phyloP scores from a whole-genome alignment of 192 early-diverging fungal species.

The Diversispora eburnea region DNA sequence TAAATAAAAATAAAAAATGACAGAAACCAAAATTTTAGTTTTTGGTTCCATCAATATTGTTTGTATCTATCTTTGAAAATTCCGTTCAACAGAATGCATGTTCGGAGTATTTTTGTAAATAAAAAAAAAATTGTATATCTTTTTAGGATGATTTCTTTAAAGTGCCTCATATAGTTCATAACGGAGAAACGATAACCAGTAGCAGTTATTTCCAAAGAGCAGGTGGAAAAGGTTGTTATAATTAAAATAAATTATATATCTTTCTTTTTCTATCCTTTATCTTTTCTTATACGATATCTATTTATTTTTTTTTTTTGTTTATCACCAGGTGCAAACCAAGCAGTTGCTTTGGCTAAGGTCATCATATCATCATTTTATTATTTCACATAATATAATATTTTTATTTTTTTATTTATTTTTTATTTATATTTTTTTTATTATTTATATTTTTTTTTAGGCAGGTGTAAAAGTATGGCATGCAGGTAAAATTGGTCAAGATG shows the following conservation, averaged over 20 bases:
- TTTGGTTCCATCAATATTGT: constrained; percentile 76
- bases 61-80: not conserved
- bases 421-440: no score
- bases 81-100: not conserved
- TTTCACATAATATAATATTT: not conserved
- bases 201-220: not conserved
- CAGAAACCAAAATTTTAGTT: constrained; percentile 48
- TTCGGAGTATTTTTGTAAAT: no score
- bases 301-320: not conserved
- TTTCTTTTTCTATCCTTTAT: not conserved
- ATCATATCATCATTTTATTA: not conserved
- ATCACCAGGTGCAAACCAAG: constrained; percentile 79
- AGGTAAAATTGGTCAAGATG: constrained; percentile 83
- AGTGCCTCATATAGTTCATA: constrained; percentile 67
- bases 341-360: constrained; percentile 75
- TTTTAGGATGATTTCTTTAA: constrained; percentile 64
- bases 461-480: constrained; percentile 64
- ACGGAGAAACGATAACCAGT: constrained; percentile 42
- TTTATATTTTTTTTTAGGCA: constrained; percentile 44
- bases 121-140: not conserved
- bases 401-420: not conserved
- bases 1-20: not conserved
- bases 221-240: constrained; percentile 10
- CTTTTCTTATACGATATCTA: constrained; percentile 6
- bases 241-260: not conserved